phyloP scores from a whole-genome alignment of 2,329 filamentous ascomycete species.

The Sporothrix protearum region DNA sequence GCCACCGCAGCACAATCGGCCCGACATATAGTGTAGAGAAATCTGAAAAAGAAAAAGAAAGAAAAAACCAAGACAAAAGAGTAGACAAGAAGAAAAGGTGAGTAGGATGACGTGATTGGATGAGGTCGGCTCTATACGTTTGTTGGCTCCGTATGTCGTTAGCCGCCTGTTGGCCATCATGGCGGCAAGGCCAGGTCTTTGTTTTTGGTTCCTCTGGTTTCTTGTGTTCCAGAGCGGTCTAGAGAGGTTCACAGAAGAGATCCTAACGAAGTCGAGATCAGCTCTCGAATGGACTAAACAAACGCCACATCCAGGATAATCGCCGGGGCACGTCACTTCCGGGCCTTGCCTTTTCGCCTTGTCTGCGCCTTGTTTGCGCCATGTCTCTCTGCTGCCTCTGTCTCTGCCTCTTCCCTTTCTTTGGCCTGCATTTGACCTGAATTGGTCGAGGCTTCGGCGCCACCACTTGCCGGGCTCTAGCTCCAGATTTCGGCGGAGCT shows the following conservation, averaged over 20 bases:
- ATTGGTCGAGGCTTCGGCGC: not conserved
- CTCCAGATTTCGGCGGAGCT: not conserved
- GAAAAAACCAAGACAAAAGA: no score
- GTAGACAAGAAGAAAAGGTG: no score
- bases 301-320: not conserved
- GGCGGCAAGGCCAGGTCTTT: not conserved
- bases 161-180: not conserved
- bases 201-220: no score
- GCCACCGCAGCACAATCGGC: not conserved
- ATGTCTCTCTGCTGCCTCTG: no score
- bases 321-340: not conserved
- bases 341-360: not conserved
- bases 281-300: not conserved
- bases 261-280: not conserved
- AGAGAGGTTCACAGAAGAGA: no score
- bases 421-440: not conserved
- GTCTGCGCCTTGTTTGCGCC: not conserved
- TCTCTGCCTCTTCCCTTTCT: not conserved
- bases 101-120: no score
- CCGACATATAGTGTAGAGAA: not conserved
- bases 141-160: not conserved
- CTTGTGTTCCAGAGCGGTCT: no score
- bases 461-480: not conserved
- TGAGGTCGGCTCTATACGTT: no score
- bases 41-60: no score